Base-by-base conservation (phyloP, 208 protist genomes). In the Trypanosoma brucei region DNA sequence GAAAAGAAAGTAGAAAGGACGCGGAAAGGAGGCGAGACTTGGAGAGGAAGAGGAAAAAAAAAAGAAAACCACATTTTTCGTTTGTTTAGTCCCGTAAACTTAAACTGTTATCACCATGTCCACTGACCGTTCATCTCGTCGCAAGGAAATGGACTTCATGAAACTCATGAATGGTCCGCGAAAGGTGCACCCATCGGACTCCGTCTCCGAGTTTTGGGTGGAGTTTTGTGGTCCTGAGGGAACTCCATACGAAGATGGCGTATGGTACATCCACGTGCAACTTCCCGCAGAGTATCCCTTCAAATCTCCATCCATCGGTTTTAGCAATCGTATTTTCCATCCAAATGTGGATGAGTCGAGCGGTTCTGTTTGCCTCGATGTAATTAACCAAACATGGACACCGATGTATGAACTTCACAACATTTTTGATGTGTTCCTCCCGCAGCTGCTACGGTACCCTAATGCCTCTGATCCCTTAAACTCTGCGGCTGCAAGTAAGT, bases 351-450 rank as follows among this genome's bases (percentile, higher is more conserved):
- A 99, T 71, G 96, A 98, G 71, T 72, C 76, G 59, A 99, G 97
- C 37, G 98, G 98, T 42, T 98, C 95, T 54, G 97, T 99, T 48
- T 99, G 98, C 78, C 84, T 99, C 11, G 97, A 99, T 72, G 97
- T 99, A 48, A 98, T 99, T 71, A 99, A 99, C 76, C 97, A 99
- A 65, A 98, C 97, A 5, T 99, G 98, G 98, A 98, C 93, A 39
- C 98, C 98, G 5, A 98, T 99, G 94, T 99, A 98, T 83, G 95
- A 94, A 79, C 69, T 88, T 62, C 78, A 84, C 63, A 88, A 92
- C 58, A 86, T 91, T 31, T 98, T 99, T 64, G 96, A 98, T 54
- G 86, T 98, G 0, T 99, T 99, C 72, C 81, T 99, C 36, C 97
- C 98, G 5, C 98, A 99, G 84, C 83, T 99, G 33, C 78, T 99